Percentiles rank a stretch among this genome's conserved stretches.
These are phyloP conservation scores for Penicillium waksmanii DNA, from an alignment of 495 filamentous ascomycete genomes.

Conservation along the genomic window DNA sequence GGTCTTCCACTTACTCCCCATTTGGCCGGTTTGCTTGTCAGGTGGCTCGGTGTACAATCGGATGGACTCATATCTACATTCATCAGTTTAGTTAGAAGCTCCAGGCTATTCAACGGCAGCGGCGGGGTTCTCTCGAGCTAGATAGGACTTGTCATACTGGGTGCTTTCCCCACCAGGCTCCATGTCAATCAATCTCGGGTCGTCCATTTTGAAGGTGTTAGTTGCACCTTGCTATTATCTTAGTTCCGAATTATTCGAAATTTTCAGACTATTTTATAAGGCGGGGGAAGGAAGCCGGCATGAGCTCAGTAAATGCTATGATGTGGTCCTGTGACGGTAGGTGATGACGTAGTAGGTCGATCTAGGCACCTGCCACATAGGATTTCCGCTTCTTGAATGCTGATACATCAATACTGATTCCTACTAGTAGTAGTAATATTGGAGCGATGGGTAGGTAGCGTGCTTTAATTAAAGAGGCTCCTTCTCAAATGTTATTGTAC, in stretches of 20 bases:
- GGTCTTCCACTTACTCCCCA: slow-evolving; percentile 49
- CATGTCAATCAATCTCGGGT: slow-evolving; percentile 59
- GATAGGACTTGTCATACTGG: slow-evolving; percentile 46
- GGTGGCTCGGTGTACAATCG: slow-evolving; percentile 50
- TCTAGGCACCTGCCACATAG: too few species aligned
- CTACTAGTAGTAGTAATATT: neutral
- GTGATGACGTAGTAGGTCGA: slow-evolving; percentile 27
- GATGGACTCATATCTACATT: slow-evolving; percentile 63
- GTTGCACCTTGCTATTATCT: neutral
- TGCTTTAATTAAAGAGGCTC: too few species aligned
- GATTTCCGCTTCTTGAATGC: neutral
- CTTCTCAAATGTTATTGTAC: too few species aligned
- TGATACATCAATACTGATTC: neutral
- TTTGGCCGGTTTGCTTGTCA: slow-evolving; percentile 60
- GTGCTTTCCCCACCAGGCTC: slow-evolving; percentile 65
- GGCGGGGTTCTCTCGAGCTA: neutral
- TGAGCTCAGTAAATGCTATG: slow-evolving; percentile 1
- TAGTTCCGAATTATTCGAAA: neutral
- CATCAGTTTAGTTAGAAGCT: slow-evolving; percentile 1
- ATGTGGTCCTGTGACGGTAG: slow-evolving; percentile 22
- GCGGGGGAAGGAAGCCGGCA: neutral
- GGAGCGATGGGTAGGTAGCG: too few species aligned
- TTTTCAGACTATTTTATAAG: neutral
- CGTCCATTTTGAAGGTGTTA: slow-evolving; percentile 28
- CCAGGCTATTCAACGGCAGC: neutral